These are phyloP conservation scores for Leonotis leonurus DNA, from an alignment of 257 asterid species.

Conservation along the genomic window DNA sequence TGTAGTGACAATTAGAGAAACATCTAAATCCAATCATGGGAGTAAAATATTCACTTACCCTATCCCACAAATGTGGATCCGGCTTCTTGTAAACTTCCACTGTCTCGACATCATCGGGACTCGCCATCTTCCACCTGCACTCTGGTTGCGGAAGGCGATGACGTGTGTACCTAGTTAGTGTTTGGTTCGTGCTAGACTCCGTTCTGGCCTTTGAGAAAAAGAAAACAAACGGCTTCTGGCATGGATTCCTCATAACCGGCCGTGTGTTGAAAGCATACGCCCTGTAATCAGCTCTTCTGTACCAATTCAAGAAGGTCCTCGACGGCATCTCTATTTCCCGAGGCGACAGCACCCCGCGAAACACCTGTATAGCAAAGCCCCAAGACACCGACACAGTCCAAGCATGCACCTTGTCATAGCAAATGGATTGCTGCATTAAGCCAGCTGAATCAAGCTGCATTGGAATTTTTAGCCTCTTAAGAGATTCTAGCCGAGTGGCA, in stretches of 20 bases:
- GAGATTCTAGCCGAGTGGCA: slow-evolving; percentile 29
- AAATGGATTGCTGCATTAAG: slow-evolving; percentile 60
- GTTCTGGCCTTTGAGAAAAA: slow-evolving; percentile 28
- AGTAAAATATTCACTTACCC: slow-evolving; percentile 29
- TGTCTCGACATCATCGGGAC: slow-evolving; percentile 32
- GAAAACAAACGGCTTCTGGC: slow-evolving; percentile 57
- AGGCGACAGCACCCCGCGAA: slow-evolving; percentile 58
- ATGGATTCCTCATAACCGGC: slow-evolving; percentile 55
- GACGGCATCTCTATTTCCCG: slow-evolving; percentile 70
- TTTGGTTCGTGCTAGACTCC: slow-evolving; percentile 27
- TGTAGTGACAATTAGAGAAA: neutral
- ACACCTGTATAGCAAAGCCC: slow-evolving; percentile 57
- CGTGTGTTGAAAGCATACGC: slow-evolving; percentile 68
- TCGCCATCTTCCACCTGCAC: slow-evolving; percentile 43
- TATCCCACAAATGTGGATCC: slow-evolving; percentile 46
- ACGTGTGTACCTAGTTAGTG: slow-evolving; percentile 33
- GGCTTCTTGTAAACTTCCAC: slow-evolving; percentile 47
- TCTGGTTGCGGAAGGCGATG: slow-evolving; percentile 36
- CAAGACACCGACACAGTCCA: slow-evolving; percentile 61
- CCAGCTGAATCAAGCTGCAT: slow-evolving; percentile 51
- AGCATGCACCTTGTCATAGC: slow-evolving; percentile 39
- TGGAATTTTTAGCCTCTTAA: slow-evolving; percentile 31
- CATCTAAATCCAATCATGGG: neutral
- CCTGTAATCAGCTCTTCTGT: slow-evolving; percentile 53
- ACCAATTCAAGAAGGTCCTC: slow-evolving; percentile 66